Percentiles rank a stretch among this genome's conserved stretches.
These are phyloP conservation scores for Penicillium nordicum DNA, from an alignment of 2,329 filamentous ascomycete genomes.

Conservation along the genomic window DNA sequence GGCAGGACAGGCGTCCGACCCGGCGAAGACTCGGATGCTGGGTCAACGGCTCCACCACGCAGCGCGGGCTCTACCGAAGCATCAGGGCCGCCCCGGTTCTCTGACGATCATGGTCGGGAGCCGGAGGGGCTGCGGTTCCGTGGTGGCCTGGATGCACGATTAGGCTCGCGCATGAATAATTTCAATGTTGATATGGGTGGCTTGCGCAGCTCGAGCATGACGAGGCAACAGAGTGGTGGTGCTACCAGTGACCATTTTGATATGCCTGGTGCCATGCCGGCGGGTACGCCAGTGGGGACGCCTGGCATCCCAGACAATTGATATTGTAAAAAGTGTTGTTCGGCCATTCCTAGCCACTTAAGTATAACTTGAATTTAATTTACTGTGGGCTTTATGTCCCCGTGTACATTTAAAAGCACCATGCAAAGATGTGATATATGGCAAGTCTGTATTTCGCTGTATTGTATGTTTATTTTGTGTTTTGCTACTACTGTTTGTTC, in stretches of 20 bases:
- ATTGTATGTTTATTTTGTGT: background rate
- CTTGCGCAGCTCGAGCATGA: constrained; percentile 32
- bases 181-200: constrained; percentile 34
- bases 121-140: constrained; percentile 36
- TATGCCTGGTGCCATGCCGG: constrained; percentile 41
- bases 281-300: constrained; percentile 4
- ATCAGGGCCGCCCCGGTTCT: constrained; percentile 21
- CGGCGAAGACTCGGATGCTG: constrained; percentile 42
- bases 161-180: constrained; percentile 34
- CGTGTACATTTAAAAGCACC: background rate
- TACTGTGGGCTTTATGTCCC: background rate
- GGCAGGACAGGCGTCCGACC: constrained; percentile 45
- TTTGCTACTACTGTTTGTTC: background rate
- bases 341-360: background rate
- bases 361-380: background rate
- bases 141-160: constrained; percentile 25
- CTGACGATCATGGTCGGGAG: constrained; percentile 24
- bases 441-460: too few relatives aligned
- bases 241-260: constrained; percentile 33
- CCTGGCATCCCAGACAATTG: constrained; percentile 1
- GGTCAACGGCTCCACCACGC: constrained; percentile 31
- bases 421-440: background rate
- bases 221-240: constrained; percentile 31
- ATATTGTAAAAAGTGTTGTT: background rate
- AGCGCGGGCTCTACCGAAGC: constrained; percentile 30